Conservation (phyloP, 306 rosid species). For the Prunus dulcis region DNA sequence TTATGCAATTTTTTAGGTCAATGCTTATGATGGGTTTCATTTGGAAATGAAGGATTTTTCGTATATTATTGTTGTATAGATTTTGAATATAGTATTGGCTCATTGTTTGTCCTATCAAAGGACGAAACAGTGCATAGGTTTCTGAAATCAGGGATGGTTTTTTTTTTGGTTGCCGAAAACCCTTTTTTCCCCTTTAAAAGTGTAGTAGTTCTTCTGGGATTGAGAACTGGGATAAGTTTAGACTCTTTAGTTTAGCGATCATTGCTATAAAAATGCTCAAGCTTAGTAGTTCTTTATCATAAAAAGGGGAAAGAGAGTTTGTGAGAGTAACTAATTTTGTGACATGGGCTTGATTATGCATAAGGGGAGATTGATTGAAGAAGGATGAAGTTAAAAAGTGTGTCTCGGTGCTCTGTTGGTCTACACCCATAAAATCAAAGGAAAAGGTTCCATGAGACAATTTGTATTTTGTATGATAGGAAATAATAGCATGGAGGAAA, state of each 20-base stretch:
- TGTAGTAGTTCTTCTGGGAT: background rate
- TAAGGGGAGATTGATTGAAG: background rate
- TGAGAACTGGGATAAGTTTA: slow-evolving; percentile 4
- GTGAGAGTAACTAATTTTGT: background rate
- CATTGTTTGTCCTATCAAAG: background rate
- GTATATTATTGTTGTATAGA: background rate
- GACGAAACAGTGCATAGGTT: background rate
- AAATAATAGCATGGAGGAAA: background rate
- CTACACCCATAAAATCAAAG: background rate
- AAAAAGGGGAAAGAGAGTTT: background rate
- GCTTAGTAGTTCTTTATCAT: background rate
- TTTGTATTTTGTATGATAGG: background rate
- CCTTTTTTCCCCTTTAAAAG: background rate
- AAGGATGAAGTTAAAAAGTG: background rate
- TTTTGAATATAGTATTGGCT: background rate
- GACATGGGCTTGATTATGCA: background rate
- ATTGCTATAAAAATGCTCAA: background rate
- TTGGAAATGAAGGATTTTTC: background rate
- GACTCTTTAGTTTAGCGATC: background rate
- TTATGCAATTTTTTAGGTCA: background rate
- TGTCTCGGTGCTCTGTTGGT: background rate
- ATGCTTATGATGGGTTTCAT: background rate
- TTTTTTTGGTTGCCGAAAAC: slow-evolving; percentile 2
- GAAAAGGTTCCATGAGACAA: background rate
- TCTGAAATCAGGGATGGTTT: background rate